A percentile compares a stretch with the other conserved stretches of the same genome.
These are phyloP conservation scores for Cryptococcus sp. DNA, from an alignment of 1,284 basidiomycete genomes.

Conservation along the genomic window DNA sequence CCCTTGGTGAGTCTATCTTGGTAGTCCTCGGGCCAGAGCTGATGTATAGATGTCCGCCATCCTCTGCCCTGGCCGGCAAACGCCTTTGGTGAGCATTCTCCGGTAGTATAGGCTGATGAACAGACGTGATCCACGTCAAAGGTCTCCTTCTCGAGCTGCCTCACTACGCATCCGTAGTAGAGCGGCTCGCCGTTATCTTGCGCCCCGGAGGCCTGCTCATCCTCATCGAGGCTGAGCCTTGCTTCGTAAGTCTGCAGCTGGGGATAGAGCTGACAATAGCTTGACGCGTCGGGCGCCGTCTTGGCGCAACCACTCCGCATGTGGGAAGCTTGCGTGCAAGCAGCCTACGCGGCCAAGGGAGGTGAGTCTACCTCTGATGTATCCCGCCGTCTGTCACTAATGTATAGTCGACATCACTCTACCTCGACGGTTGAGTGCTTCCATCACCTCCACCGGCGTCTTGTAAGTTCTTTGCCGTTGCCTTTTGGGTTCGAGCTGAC, in stretches of 20 bases:
- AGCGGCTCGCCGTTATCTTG: conserved; percentile 31
- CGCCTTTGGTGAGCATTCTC: conserved; percentile 22
- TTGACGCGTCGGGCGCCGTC: not conserved
- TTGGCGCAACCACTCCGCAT: conserved; percentile 8
- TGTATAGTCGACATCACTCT: conserved; percentile 21
- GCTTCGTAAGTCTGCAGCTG: conserved; percentile 26
- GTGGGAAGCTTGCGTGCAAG: conserved; percentile 25
- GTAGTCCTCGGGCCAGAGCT: not conserved
- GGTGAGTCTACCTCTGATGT: conserved; percentile 19
- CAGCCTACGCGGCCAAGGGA: conserved; percentile 17
- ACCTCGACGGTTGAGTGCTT: conserved; percentile 13
- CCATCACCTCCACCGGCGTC: conserved; percentile 22
- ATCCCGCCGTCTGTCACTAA: not conserved
- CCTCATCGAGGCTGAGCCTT: conserved; percentile 34
- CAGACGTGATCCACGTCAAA: conserved; percentile 45
- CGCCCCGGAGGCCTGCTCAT: conserved; percentile 37
- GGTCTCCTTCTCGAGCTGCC: conserved; percentile 29
- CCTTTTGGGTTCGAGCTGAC: not conserved
- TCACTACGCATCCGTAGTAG: conserved; percentile 29
- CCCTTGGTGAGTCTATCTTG: conserved; percentile 21
- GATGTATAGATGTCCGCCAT: conserved; percentile 20
- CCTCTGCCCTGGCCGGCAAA: conserved; percentile 25
- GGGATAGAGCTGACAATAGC: not conserved
- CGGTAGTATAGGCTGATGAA: not conserved
- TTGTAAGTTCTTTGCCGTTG: conserved; percentile 28